Evolutionary conservation across 306 rosid genomes (phyloP), one percentile per base, ranked within the genome.

Genomic region (Pterocarpus santalinus): DNA sequence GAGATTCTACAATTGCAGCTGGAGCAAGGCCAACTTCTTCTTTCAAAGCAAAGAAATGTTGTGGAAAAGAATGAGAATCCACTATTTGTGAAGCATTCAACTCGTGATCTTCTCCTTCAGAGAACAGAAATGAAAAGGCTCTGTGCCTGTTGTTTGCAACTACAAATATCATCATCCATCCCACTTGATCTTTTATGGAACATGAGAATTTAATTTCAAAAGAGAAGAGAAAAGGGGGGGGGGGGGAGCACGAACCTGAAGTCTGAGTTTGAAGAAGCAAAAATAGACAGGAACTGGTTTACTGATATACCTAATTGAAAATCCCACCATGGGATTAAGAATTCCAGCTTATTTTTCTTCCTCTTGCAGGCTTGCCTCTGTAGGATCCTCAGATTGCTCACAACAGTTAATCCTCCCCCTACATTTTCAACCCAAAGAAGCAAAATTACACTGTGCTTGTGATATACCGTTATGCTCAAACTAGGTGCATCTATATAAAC

Each of bases 291-390:
- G 73, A 96, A 96, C 82, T 94, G 98, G 85, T 92, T 92, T 6
- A 96, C 99, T 52, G 99, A 92, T 77, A 94, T 82, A 0, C 98
- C 99, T 86, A 93, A 82, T 85, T 93, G 98, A 52, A 90, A 88
- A 83, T 96, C 99, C 99, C 99, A 96, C 99, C 99, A 93, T 10
- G 99, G 99, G 77, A 96, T 86, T 57, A 96, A 86, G 91, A 92
- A 85, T 79, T 96, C 98, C 33, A 96, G 89, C 84, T 92, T 90
- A 75, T 90, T 88, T 69, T 90, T 88, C 87, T 92, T 96, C 81
- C 87, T 92, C 81, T 90, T 85, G 87, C 89, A 87, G 58, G 85
- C 97, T 86, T 96, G 97, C 88, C 94, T 76, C 46, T 96, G 98
- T 13, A 96, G 69, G 80, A 96, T 93, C 79, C 97, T 89, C 72